phyloP scores from a whole-genome alignment of 2,329 filamentous ascomycete genomes.

The Stromatinia cepivora region DNA sequence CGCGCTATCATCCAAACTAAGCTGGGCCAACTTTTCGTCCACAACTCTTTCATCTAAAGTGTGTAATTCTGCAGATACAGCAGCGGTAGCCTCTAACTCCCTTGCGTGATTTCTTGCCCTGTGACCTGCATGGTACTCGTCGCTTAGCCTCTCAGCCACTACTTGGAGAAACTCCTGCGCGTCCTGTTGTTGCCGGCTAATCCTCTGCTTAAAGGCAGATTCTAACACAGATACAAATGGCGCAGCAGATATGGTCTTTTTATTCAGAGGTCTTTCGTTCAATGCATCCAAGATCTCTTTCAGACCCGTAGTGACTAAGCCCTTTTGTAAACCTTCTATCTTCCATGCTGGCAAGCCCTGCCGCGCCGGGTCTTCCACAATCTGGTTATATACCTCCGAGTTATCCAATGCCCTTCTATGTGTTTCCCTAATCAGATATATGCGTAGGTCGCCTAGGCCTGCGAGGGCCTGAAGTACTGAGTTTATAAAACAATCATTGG shows the following conservation, averaged over 20 bases:
- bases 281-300: constrained; percentile 91
- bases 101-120: constrained; percentile 65
- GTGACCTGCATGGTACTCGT: constrained; percentile 87
- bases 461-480: constrained; percentile 92
- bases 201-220: constrained; percentile 81
- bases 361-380: constrained; percentile 52
- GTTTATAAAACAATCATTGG: constrained; percentile 97
- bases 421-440: constrained; percentile 90
- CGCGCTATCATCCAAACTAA: constrained; percentile 22
- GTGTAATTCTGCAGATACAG: constrained; percentile 13
- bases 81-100: constrained; percentile 29
- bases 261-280: constrained; percentile 90
- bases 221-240: constrained; percentile 83
- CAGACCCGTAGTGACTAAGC: constrained; percentile 79
- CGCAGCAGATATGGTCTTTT: constrained; percentile 88
- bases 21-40: constrained; percentile 20
- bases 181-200: constrained; percentile 94
- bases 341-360: constrained; percentile 57
- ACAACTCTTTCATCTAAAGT: constrained; percentile 22
- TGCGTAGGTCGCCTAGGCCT: constrained; percentile 80
- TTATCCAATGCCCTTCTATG: constrained; percentile 82
- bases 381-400: constrained; percentile 68
- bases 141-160: constrained; percentile 84
- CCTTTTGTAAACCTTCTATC: constrained; percentile 70
- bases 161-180: constrained; percentile 97